phyloP scores from a whole-genome alignment of 345 rosid species.

The Camelina sativa region DNA sequence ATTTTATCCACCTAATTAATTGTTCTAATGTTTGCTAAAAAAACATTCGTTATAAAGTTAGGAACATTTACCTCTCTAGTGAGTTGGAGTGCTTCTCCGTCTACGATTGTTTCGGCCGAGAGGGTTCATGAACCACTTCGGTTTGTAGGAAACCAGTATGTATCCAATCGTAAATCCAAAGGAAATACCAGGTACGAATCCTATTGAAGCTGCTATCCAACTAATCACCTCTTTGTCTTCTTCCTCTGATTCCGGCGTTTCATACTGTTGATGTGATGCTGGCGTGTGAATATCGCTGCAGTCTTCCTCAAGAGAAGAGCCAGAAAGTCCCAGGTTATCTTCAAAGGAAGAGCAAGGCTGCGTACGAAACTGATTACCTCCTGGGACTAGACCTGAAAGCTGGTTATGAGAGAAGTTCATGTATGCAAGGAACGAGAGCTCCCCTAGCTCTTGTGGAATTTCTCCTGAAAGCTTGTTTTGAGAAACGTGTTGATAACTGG shows the following conservation, averaged over 20 bases:
- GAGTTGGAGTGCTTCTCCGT: not conserved
- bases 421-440: not conserved
- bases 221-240: not conserved
- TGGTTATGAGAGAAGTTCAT: constrained; percentile 8
- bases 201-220: constrained; percentile 4
- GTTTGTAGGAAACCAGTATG: not conserved
- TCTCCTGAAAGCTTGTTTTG: not conserved
- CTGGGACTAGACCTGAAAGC: not conserved
- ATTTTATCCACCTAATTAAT: too few species aligned
- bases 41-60: not conserved
- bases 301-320: not conserved
- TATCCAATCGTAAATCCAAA: not conserved
- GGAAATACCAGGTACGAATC: not conserved
- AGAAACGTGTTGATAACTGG: too few species aligned
- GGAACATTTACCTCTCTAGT: not conserved
- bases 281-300: not conserved
- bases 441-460: not conserved
- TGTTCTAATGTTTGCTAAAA: not conserved
- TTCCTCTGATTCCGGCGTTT: not conserved
- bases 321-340: not conserved
- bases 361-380: not conserved
- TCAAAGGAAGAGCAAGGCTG: not conserved
- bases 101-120: not conserved
- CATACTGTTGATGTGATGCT: not conserved
- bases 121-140: not conserved